phyloP scores from a whole-genome alignment of 2,329 filamentous ascomycete species.

The Beauveria sp. region DNA sequence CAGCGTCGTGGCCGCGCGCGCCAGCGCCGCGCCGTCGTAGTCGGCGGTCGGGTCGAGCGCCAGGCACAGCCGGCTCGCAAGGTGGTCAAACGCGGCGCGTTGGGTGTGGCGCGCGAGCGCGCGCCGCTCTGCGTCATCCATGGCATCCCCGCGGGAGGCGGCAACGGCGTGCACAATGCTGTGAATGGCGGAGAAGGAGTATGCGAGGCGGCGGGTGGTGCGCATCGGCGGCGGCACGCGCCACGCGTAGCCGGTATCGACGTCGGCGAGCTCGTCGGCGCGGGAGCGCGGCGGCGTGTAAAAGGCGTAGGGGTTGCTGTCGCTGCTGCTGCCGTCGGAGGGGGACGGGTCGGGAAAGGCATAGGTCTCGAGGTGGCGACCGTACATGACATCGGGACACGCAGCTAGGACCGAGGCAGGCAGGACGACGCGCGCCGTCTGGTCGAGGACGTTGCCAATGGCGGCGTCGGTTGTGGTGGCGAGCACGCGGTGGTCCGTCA shows the following conservation, averaged over 20 bases:
- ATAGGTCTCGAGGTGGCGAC: conserved; percentile 68
- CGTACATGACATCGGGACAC: conserved; percentile 67
- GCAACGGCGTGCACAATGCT: conserved; percentile 42
- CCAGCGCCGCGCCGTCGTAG: neutral
- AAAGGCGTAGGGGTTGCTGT: conserved; percentile 29
- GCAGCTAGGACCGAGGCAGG: conserved; percentile 49
- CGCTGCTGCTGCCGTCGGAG: neutral
- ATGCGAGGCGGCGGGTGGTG: conserved; percentile 50
- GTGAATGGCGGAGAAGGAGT: conserved; percentile 66
- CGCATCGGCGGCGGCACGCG: conserved; percentile 59
- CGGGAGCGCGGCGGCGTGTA: conserved; percentile 54
- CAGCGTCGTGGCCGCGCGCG: conserved; percentile 47
- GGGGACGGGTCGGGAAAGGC: conserved; percentile 44
- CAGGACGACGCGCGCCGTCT: conserved; percentile 69
- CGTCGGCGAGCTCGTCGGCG: conserved; percentile 46
- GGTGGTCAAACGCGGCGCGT: conserved; percentile 79
- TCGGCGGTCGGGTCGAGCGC: conserved; percentile 38
- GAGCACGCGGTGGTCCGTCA: conserved; percentile 65
- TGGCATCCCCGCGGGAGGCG: conserved; percentile 24
- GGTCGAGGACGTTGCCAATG: conserved; percentile 86
- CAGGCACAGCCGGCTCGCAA: conserved; percentile 66
- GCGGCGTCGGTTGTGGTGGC: conserved; percentile 72
- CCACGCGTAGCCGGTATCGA: conserved; percentile 47
- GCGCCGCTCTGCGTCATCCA: conserved; percentile 54
- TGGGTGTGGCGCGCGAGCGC: conserved; percentile 67